phyloP scores from a whole-genome alignment of 1,284 basidiomycete genomes.

The Stereum hirsutum region DNA sequence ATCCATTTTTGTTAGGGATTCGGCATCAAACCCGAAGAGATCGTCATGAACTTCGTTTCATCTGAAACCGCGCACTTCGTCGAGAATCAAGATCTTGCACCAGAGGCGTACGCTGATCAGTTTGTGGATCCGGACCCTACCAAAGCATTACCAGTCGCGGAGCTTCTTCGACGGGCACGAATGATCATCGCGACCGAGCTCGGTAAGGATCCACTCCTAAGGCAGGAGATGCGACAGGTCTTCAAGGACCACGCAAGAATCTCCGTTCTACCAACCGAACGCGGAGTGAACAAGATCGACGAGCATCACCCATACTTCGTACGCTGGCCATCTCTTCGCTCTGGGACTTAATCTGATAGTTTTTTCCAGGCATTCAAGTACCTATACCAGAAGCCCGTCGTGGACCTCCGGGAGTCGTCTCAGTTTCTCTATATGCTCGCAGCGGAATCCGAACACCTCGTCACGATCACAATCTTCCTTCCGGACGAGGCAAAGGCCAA shows the following conservation, averaged over 20 bases:
- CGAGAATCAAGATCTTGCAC: conserved; percentile 72
- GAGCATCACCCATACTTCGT: conserved; percentile 87
- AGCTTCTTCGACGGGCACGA: conserved; percentile 66
- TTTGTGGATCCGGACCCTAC: conserved; percentile 60
- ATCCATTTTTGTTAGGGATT: conserved; percentile 46
- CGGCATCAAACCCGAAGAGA: conserved; percentile 70
- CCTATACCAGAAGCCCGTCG: conserved; percentile 73
- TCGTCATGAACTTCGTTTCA: conserved; percentile 72
- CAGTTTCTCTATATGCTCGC: conserved; percentile 90
- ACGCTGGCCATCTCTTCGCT: conserved; percentile 26
- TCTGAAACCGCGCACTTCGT: conserved; percentile 55
- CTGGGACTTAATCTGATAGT: conserved; percentile 4
- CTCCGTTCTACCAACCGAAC: conserved; percentile 83
- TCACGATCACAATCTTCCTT: conserved; percentile 71
- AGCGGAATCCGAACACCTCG: conserved; percentile 84
- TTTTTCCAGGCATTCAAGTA: conserved; percentile 87
- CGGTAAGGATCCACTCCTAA: conserved; percentile 86
- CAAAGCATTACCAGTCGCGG: conserved; percentile 49
- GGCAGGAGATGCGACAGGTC: conserved; percentile 69
- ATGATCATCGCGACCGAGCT: conserved; percentile 88
- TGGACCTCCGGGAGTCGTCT: conserved; percentile 60
- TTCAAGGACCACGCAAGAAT: conserved; percentile 79
- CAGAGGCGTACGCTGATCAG: conserved; percentile 66
- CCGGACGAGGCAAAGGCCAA: conserved; percentile 50
- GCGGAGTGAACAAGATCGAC: conserved; percentile 86